phyloP scores from a whole-genome alignment of 2,329 filamentous ascomycete genomes.

The Lasiodiplodia sp. region DNA sequence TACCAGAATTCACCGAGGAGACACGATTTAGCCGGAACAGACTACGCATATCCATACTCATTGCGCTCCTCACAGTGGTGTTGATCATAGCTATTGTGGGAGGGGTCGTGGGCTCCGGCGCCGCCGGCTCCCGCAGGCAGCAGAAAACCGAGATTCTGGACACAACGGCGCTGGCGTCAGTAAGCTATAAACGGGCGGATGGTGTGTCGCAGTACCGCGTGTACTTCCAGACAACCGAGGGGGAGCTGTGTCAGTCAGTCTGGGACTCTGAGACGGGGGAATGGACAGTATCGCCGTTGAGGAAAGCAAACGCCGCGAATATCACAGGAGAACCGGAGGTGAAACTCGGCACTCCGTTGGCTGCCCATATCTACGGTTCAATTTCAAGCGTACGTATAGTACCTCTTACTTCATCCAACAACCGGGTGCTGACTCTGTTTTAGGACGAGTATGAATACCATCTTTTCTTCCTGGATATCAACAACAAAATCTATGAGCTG shows the following conservation, averaged over 20 bases:
- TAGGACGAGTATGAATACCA: conserved; percentile 19
- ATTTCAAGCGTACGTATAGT: neutral
- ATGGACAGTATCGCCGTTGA: conserved; percentile 11
- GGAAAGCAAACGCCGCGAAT: neutral
- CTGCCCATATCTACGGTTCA: conserved; percentile 15
- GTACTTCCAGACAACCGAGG: conserved; percentile 1
- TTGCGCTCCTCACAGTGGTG: neutral
- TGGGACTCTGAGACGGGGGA: conserved; percentile 5
- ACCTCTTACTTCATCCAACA: neutral
- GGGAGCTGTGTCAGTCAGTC: conserved; percentile 2
- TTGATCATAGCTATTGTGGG: conserved; percentile 1
- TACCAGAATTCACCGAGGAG: neutral
- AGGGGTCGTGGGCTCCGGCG: neutral
- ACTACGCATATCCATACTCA: neutral
- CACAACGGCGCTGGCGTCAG: conserved; percentile 8
- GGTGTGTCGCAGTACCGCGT: conserved; percentile 10
- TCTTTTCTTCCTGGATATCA: conserved; percentile 10
- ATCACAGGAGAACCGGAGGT: neutral
- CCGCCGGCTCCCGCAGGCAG: neutral
- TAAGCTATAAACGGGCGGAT: conserved; percentile 24
- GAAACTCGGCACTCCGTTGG: conserved; percentile 11
- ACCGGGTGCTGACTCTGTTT: neutral
- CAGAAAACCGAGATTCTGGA: neutral
- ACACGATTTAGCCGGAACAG: neutral
- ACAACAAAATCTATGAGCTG: neutral